Evolutionary conservation across 805 yeast species (phyloP).

Genomic region (Metahyphopichia silvanorum): DNA sequence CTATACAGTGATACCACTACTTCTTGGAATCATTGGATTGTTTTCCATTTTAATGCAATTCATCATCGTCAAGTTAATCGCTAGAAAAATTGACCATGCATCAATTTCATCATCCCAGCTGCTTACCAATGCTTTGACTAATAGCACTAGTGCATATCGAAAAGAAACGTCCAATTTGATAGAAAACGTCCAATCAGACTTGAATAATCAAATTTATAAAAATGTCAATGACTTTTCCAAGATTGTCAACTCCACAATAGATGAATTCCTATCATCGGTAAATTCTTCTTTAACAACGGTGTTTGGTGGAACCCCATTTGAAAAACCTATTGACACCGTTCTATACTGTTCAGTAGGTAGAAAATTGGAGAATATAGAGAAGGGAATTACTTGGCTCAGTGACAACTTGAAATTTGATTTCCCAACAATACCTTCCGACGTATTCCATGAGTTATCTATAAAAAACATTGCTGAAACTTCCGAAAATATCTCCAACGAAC

Average conservation of each 20-base stretch:
- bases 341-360: conserved; percentile 79
- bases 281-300: conserved; percentile 54
- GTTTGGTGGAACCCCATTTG: conserved; percentile 68
- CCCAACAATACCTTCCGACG: too few relatives aligned
- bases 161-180: conserved; percentile 58
- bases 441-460: too few relatives aligned
- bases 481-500: conserved; percentile 13
- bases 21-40: conserved; percentile 57
- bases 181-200: conserved; percentile 38
- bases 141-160: conserved; percentile 25
- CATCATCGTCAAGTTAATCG: conserved; percentile 42
- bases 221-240: conserved; percentile 58
- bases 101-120: too few relatives aligned
- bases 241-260: conserved; percentile 58
- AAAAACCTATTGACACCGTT: conserved; percentile 58
- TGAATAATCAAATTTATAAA: conserved; percentile 67
- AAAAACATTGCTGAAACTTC: conserved; percentile 4
- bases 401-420: conserved; percentile 60
- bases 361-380: conserved; percentile 61
- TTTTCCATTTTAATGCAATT: conserved; percentile 53
- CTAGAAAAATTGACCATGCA: too few relatives aligned
- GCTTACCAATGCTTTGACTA: conserved; percentile 1
- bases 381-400: conserved; percentile 78
- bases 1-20: conserved; percentile 47
- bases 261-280: conserved; percentile 54